A percentile compares a stretch with the other conserved stretches of the same genome.
Conservation (phyloP, 2,329 filamentous ascomycete genomes). For the Colletotrichum sp. region DNA sequence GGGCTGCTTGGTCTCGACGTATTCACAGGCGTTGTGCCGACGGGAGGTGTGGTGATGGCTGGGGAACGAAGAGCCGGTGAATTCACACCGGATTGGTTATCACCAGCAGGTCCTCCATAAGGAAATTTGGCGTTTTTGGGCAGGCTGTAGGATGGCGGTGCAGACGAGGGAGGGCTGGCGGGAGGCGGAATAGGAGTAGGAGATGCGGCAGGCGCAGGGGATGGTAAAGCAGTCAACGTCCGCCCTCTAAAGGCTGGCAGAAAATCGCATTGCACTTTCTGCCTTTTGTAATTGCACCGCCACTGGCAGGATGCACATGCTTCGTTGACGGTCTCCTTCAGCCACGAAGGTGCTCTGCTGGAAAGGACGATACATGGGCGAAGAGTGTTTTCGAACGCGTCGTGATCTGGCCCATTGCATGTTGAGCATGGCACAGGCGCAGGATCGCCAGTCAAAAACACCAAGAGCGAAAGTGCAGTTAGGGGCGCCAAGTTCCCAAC, state of each 20-base stretch:
- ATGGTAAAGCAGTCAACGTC: not conserved
- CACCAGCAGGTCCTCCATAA: not conserved
- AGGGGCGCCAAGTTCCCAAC: not conserved
- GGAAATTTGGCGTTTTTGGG: not conserved
- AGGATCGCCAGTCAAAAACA: conserved; percentile 12
- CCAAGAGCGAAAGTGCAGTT: not conserved
- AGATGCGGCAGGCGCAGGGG: not conserved
- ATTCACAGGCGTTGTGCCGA: not conserved
- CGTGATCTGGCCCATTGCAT: not conserved
- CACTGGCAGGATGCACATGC: conserved; percentile 38
- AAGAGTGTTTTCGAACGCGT: not conserved
- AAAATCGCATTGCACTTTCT: conserved; percentile 31
- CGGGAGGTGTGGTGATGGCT: not conserved
- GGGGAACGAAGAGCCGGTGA: not conserved
- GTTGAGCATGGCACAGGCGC: not conserved
- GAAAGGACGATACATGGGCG: conserved; percentile 32
- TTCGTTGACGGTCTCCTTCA: conserved; percentile 21
- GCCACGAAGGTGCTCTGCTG: conserved; percentile 9
- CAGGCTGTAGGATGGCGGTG: not conserved
- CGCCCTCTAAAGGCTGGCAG: not conserved
- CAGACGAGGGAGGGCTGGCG: not conserved
- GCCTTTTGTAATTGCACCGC: conserved; percentile 26
- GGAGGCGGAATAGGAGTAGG: not conserved
- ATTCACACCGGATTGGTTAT: not conserved
- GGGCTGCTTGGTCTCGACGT: not conserved